phyloP scores from a whole-genome alignment of 1,139 yeast species.

The Sugiyamaella paludigena region DNA sequence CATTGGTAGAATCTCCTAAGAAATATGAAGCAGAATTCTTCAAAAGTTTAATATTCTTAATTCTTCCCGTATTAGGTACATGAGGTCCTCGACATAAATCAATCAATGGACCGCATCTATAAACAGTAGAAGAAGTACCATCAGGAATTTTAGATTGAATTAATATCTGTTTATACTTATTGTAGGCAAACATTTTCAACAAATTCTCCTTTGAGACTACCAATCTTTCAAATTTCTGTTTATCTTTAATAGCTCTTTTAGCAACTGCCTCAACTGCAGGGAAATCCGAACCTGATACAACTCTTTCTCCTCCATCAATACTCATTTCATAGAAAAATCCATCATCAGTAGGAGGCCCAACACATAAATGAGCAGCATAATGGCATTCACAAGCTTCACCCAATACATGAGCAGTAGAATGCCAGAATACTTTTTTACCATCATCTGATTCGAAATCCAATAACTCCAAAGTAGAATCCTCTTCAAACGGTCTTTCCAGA shows the following conservation, averaged over 20 bases:
- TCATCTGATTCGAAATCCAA: constrained; percentile 79
- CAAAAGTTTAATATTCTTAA: constrained; percentile 89
- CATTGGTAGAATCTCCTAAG: constrained; percentile 89
- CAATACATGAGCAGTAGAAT: constrained; percentile 95
- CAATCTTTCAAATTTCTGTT: constrained; percentile 93
- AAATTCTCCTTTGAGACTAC: constrained; percentile 89
- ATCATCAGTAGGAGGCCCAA: constrained; percentile 97
- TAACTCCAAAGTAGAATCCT: constrained; percentile 66
- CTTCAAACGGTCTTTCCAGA: constrained; percentile 89
- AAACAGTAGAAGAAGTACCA: constrained; percentile 93
- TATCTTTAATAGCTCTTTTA: constrained; percentile 89
- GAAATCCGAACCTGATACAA: constrained; percentile 81
- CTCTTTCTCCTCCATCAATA: constrained; percentile 71
- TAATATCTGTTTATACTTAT: constrained; percentile 90
- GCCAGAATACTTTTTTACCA: constrained; percentile 97
- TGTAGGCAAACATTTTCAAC: constrained; percentile 89
- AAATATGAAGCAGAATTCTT: constrained; percentile 97
- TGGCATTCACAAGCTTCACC: constrained; percentile 99
- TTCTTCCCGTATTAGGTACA: constrained; percentile 95
- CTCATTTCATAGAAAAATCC: constrained; percentile 98
- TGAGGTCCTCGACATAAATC: constrained; percentile 99
- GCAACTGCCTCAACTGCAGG: constrained; percentile 82
- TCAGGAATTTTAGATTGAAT: constrained; percentile 90
- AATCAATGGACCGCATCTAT: constrained; percentile 96
- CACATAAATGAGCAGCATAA: constrained; percentile 85